Percentiles rank a stretch among this genome's conserved stretches.
Evolutionary conservation across 106 monocot genomes (phyloP).

Genomic region (Hemerocallis citrina): DNA sequence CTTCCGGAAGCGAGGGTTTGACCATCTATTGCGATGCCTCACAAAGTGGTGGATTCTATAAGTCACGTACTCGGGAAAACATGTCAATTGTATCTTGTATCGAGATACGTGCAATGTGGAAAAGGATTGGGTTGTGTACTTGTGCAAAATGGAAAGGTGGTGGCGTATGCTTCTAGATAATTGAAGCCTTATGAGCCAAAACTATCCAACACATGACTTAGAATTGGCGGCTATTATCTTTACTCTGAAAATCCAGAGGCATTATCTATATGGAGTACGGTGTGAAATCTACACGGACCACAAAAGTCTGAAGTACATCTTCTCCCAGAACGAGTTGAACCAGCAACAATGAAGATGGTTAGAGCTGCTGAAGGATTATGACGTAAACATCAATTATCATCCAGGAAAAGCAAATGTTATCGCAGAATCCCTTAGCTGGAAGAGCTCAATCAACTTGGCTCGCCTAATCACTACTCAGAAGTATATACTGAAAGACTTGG

Average conservation of each 20-base stretch:
- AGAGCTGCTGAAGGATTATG: too few species aligned
- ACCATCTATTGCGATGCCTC: not conserved
- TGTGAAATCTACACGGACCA: not conserved
- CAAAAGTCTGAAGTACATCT: too few species aligned
- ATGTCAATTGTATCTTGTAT: too few species aligned
- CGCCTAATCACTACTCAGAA: not conserved
- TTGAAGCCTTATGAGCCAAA: too few species aligned
- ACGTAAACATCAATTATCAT: too few species aligned
- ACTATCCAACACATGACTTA: too few species aligned
- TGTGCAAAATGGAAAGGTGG: not conserved
- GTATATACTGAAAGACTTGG: not conserved
- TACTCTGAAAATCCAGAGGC: not conserved
- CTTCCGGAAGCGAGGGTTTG: not conserved
- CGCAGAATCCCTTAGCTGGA: not conserved
- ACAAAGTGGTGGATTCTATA: too few species aligned
- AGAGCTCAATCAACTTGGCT: not conserved
- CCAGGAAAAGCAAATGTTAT: not conserved
- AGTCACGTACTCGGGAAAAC: too few species aligned
- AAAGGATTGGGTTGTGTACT: not conserved
- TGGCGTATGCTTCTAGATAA: not conserved
- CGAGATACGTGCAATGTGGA: too few species aligned
- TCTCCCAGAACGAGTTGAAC: not conserved
- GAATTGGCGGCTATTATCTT: not conserved
- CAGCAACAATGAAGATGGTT: not conserved
- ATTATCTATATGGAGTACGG: not conserved